Conservation (phyloP, 192 early-diverging fungal genomes). For the Coemansia sp. region DNA sequence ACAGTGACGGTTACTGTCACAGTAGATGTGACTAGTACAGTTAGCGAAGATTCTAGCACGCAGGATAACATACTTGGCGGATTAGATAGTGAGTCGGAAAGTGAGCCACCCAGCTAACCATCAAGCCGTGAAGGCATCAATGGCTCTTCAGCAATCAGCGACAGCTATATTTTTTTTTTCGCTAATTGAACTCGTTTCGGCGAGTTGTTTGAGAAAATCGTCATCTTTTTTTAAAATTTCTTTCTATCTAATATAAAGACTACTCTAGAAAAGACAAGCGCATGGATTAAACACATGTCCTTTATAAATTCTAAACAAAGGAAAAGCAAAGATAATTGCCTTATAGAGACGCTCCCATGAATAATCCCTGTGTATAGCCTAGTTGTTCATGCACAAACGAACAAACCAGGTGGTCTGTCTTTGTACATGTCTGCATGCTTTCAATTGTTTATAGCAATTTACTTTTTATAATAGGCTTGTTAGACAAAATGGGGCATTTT, state of each 20-base stretch:
- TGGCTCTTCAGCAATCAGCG: not conserved
- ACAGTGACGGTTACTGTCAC: not conserved
- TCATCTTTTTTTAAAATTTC: not conserved
- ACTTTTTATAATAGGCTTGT: conserved; percentile 1
- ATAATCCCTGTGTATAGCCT: not conserved
- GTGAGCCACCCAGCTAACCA: not conserved
- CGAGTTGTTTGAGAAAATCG: not conserved
- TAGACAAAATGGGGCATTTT: not conserved
- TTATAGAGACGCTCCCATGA: not conserved
- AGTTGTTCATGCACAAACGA: not conserved
- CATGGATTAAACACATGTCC: not conserved
- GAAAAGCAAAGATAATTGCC: conserved; percentile 1
- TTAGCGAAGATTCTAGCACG: not conserved
- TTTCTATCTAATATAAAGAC: not conserved
- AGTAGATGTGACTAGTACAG: not conserved
- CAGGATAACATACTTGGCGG: not conserved
- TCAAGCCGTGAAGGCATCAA: not conserved
- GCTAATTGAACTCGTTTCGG: not conserved
- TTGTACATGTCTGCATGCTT: not conserved
- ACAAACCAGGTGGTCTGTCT: not conserved
- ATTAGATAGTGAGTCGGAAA: not conserved
- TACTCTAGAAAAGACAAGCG: not conserved
- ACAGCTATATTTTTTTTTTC: not conserved
- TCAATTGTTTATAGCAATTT: not conserved
- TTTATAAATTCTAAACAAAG: not conserved